A percentile compares a stretch with the other conserved stretches of the same genome.
Evolutionary conservation across 345 rosid species (phyloP).

Genomic region (Melaleuca quinquenervia): DNA sequence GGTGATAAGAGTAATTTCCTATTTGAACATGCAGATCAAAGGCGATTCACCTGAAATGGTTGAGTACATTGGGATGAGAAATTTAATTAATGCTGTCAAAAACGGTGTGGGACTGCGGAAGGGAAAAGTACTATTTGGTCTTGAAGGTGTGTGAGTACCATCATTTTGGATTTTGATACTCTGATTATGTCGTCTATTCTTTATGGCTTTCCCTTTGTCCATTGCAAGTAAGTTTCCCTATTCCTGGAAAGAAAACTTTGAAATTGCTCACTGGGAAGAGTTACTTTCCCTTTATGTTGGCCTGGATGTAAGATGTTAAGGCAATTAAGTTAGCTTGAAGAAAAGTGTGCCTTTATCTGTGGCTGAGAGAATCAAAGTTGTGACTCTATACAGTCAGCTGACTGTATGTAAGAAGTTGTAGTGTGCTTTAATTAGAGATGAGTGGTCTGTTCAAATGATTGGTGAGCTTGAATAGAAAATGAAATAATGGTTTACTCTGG

Average conservation of each 20-base stretch:
- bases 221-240: background rate
- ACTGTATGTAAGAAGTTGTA: background rate
- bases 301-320: background rate
- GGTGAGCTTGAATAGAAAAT: background rate
- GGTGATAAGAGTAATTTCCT: background rate
- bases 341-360: background rate
- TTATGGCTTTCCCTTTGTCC: background rate
- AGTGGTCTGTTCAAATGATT: background rate
- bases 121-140: conserved; percentile 73
- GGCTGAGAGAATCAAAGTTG: background rate
- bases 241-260: background rate
- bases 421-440: background rate
- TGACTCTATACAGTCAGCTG: background rate
- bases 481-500: background rate
- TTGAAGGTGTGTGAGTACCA: conserved; percentile 32
- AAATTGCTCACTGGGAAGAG: background rate
- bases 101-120: conserved; percentile 56
- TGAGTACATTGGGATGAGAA: conserved; percentile 78
- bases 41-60: conserved; percentile 96
- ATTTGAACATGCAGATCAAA: conserved; percentile 50
- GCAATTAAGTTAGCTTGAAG: background rate
- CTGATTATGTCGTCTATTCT: background rate
- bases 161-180: background rate
- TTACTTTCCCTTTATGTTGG: background rate
- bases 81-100: conserved; percentile 68